phyloP scores from a whole-genome alignment of 768 basidiomycete genomes.

The Tylopilus rubrobrunneus region DNA sequence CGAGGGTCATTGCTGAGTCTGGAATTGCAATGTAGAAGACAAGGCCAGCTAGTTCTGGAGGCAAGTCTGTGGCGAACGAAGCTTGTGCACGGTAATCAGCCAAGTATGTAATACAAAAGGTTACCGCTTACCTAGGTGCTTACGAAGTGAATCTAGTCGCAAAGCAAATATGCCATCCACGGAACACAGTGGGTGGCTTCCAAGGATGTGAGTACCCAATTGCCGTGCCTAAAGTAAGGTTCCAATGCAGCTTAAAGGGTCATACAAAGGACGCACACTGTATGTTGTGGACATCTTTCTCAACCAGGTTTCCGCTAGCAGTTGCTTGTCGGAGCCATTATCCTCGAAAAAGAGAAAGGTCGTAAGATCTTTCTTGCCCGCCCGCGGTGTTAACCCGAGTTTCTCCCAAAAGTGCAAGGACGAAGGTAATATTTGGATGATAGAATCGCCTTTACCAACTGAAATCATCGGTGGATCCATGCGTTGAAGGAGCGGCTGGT shows the following conservation, averaged over 20 bases:
- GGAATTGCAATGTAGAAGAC: conserved; percentile 73
- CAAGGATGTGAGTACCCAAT: conserved; percentile 54
- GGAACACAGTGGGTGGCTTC: conserved; percentile 42
- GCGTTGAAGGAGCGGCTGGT: conserved; percentile 20
- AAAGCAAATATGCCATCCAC: conserved; percentile 59
- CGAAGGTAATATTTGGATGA: conserved; percentile 67
- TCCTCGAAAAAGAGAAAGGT: conserved; percentile 71
- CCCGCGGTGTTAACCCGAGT: conserved; percentile 65
- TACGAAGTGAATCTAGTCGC: conserved; percentile 68
- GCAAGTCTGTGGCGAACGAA: conserved; percentile 45
- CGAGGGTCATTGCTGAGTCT: conserved; percentile 52
- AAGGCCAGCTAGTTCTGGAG: conserved; percentile 37
- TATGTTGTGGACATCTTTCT: conserved; percentile 49
- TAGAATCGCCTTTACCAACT: conserved; percentile 61
- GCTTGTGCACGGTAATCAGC: conserved; percentile 31
- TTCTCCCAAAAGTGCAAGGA: conserved; percentile 86
- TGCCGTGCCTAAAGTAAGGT: conserved; percentile 47
- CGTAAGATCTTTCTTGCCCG: conserved; percentile 67
- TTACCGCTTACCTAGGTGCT: conserved; percentile 49
- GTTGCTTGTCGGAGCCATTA: conserved; percentile 43
- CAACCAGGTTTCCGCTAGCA: conserved; percentile 59
- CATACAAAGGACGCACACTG: conserved; percentile 41
- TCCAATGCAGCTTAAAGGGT: conserved; percentile 11
- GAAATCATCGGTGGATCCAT: conserved; percentile 58
- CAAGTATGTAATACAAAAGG: not conserved